These are phyloP conservation scores for Gypsophila paniculata DNA, from an alignment of 179 eudicot genomes.

Conservation along the genomic window DNA sequence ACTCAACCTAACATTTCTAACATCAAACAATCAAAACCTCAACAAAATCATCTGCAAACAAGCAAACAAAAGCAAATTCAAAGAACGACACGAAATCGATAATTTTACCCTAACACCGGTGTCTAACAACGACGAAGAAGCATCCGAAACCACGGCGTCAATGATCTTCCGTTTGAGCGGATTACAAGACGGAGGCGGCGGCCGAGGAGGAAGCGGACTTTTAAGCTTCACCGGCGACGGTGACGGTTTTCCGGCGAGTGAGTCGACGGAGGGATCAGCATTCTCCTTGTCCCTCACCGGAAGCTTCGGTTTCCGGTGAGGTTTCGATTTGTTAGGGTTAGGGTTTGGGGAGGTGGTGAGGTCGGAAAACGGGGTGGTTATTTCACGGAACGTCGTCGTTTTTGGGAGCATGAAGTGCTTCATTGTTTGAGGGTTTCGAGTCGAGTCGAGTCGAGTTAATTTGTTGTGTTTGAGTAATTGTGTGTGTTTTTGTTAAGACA, in stretches of 20 bases:
- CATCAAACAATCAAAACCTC: no score
- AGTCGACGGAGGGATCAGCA: slow-evolving; percentile 31
- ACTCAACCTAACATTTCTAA: no score
- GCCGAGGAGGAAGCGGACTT: no score
- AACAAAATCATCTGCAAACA: background rate
- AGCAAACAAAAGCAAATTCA: background rate
- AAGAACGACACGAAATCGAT: background rate
- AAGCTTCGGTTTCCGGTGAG: slow-evolving; percentile 41
- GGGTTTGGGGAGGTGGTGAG: slow-evolving; percentile 32
- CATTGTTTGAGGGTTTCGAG: slow-evolving; percentile 25
- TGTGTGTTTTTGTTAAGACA: background rate
- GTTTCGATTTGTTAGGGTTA: slow-evolving; percentile 38
- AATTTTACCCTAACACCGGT: slow-evolving; percentile 25
- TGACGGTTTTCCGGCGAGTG: background rate
- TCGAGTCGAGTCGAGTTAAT: background rate
- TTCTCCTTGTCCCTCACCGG: slow-evolving; percentile 59
- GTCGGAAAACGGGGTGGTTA: slow-evolving; percentile 28
- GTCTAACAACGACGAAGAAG: slow-evolving; percentile 17
- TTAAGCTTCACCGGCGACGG: no score
- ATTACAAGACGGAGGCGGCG: slow-evolving; percentile 24
- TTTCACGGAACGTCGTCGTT: slow-evolving; percentile 15
- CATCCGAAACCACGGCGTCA: slow-evolving; percentile 38
- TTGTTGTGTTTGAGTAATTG: background rate
- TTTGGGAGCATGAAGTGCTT: slow-evolving; percentile 57
- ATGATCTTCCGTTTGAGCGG: slow-evolving; percentile 65